Evolutionary conservation across 768 basidiomycete species (phyloP).

Genomic region (Lactarius psammicola): DNA sequence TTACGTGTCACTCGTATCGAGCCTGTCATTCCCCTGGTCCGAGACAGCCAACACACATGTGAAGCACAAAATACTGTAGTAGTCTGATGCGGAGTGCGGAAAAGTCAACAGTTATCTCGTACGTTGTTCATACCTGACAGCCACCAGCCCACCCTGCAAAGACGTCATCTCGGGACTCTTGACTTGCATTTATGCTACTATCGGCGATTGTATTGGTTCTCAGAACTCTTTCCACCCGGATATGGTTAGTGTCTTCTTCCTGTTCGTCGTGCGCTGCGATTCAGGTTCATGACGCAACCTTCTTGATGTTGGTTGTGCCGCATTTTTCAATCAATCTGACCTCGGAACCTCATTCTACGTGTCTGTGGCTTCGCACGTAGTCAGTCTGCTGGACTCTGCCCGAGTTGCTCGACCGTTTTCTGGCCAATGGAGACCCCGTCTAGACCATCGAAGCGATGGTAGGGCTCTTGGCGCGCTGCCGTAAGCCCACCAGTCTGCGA

Average conservation of each 20-base stretch:
- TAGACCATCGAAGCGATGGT: neutral
- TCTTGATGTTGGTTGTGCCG: conserved; percentile 45
- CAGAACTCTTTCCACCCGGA: conserved; percentile 62
- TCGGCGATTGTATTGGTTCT: conserved; percentile 41
- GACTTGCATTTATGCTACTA: neutral
- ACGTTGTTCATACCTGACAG: conserved; percentile 53
- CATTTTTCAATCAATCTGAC: conserved; percentile 34
- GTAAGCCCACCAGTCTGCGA: neutral
- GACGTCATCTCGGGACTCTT: conserved; percentile 37
- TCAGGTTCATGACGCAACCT: conserved; percentile 33
- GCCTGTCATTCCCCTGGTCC: neutral
- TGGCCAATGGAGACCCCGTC: conserved; percentile 10
- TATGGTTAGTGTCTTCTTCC: conserved; percentile 32
- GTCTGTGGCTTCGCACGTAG: conserved; percentile 27
- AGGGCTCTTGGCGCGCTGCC: neutral
- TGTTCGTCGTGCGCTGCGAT: conserved; percentile 8
- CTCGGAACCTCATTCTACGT: conserved; percentile 37
- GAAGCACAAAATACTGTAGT: conserved; percentile 36
- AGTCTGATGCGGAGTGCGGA: conserved; percentile 56
- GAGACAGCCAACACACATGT: neutral
- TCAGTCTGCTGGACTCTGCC: conserved; percentile 15
- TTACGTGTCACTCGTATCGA: neutral
- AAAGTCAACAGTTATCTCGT: conserved; percentile 42
- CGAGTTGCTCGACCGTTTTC: conserved; percentile 9
- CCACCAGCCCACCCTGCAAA: conserved; percentile 45